Percentiles rank a stretch among this genome's conserved stretches.
These are phyloP conservation scores for Geranomyces michiganensis DNA, from an alignment of 192 early-diverging fungal species.

Conservation along the genomic window DNA sequence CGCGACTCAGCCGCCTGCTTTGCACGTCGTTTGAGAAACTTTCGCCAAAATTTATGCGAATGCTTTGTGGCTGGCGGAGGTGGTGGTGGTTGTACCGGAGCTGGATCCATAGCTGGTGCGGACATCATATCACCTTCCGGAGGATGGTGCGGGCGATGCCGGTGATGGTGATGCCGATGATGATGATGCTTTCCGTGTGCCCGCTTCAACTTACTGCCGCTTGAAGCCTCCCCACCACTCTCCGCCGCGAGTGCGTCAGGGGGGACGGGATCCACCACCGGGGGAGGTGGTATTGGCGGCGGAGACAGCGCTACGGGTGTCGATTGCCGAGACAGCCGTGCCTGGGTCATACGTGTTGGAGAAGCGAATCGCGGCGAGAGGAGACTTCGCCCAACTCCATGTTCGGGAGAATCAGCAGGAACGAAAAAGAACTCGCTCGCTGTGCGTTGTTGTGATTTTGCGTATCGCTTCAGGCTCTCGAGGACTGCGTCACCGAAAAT, in stretches of 20 bases:
- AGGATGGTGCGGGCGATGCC: not conserved
- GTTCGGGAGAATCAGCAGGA: slow-evolving; percentile 1
- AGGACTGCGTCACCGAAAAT: slow-evolving; percentile 7
- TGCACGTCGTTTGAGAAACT: not conserved
- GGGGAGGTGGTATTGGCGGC: too few relatives aligned
- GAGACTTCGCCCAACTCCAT: not conserved
- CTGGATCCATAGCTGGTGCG: not conserved
- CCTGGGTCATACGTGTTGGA: too few relatives aligned
- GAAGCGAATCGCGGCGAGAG: too few relatives aligned
- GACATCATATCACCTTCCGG: not conserved
- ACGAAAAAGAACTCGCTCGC: slow-evolving; percentile 15
- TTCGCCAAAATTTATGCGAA: slow-evolving; percentile 1
- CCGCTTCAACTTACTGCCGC: too few relatives aligned
- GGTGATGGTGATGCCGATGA: too few relatives aligned
- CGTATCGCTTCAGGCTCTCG: slow-evolving; percentile 23
- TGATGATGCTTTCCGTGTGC: too few relatives aligned
- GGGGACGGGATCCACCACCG: too few relatives aligned
- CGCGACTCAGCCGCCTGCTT: not conserved
- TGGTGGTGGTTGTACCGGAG: not conserved
- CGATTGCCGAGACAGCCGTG: too few relatives aligned
- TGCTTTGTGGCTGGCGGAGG: not conserved
- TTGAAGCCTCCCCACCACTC: too few relatives aligned
- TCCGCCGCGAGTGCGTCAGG: too few relatives aligned
- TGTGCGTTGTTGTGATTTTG: slow-evolving; percentile 1
- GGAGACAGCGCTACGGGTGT: too few relatives aligned